A percentile compares a stretch with the other conserved stretches of the same genome.
Conservation (phyloP, 176 grass and related monocot species). For the Phoenix dactylifera region DNA sequence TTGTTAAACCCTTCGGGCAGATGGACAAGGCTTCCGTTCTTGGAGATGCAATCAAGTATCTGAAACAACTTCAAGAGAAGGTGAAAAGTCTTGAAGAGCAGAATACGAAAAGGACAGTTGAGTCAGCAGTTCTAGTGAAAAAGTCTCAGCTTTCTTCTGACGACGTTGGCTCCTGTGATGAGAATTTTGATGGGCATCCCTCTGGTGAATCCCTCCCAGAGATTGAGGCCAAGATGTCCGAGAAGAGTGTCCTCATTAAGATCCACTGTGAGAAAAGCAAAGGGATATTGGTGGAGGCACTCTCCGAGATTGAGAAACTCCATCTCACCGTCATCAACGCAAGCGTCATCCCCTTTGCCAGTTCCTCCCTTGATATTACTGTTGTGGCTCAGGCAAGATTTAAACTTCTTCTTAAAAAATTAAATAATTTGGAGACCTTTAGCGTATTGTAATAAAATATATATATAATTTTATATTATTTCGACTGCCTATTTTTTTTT, state of each 20-base stretch:
- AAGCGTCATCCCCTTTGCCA: constrained; percentile 72
- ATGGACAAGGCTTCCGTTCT: constrained; percentile 99
- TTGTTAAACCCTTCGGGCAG: constrained; percentile 22
- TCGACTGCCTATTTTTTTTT: too few species aligned
- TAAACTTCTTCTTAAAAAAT: too few species aligned
- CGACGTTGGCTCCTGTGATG: constrained; percentile 49
- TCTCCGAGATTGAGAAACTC: constrained; percentile 55
- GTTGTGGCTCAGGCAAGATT: constrained; percentile 59
- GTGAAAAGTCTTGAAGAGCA: constrained; percentile 56
- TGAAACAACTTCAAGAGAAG: constrained; percentile 83
- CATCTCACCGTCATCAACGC: constrained; percentile 74
- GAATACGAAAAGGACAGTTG: constrained; percentile 48
- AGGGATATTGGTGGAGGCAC: constrained; percentile 50
- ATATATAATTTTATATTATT: too few species aligned
- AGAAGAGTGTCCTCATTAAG: constrained; percentile 61
- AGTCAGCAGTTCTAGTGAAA: constrained; percentile 73
- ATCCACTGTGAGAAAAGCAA: constrained; percentile 89
- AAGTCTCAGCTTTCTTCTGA: constrained; percentile 56
- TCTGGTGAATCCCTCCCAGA: constrained; percentile 39
- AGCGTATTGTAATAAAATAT: too few species aligned
- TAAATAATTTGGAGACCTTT: too few species aligned
- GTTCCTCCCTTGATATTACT: constrained; percentile 73
- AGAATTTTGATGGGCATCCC: constrained; percentile 33
- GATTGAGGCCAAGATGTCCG: constrained; percentile 73
- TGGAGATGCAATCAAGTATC: constrained; percentile 97